These are phyloP conservation scores for Rhazya stricta DNA, from an alignment of 257 asterid species.

Conservation along the genomic window DNA sequence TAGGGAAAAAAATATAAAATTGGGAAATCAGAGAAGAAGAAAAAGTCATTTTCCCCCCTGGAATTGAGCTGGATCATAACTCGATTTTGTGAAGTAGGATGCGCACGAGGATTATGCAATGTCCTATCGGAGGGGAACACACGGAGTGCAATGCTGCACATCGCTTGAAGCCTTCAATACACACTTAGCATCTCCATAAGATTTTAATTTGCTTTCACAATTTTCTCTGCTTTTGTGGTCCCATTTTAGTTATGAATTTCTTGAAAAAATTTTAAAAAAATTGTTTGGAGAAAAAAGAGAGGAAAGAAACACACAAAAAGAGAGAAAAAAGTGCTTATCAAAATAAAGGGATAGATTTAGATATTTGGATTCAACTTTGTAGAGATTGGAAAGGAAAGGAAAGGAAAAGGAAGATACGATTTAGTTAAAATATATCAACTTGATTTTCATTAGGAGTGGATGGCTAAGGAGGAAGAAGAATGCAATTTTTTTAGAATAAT, in stretches of 20 bases:
- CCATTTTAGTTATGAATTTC: neutral
- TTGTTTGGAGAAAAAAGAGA: neutral
- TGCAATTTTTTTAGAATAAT: no score
- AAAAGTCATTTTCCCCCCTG: neutral
- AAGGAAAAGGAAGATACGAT: no score
- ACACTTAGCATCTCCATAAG: neutral
- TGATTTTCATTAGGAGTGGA: no score
- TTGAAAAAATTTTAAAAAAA: no score
- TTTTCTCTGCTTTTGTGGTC: neutral
- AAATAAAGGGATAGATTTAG: no score
- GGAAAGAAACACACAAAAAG: neutral
- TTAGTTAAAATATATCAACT: no score
- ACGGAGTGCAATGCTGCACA: constrained; percentile 17
- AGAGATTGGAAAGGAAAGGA: no score
- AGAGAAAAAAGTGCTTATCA: neutral
- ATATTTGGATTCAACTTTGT: no score
- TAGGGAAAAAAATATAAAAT: neutral
- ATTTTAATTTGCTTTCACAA: neutral
- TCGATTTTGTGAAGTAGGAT: neutral
- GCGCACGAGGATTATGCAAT: constrained; percentile 13
- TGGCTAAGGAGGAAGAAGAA: no score
- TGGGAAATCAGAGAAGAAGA: neutral
- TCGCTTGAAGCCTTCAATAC: constrained; percentile 11
- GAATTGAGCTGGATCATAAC: constrained; percentile 5
- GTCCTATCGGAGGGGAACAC: constrained; percentile 43